A percentile compares a stretch with the other conserved stretches of the same genome.
Conservation (phyloP, 768 basidiomycete genomes). For the Filobasidium floriforme region DNA sequence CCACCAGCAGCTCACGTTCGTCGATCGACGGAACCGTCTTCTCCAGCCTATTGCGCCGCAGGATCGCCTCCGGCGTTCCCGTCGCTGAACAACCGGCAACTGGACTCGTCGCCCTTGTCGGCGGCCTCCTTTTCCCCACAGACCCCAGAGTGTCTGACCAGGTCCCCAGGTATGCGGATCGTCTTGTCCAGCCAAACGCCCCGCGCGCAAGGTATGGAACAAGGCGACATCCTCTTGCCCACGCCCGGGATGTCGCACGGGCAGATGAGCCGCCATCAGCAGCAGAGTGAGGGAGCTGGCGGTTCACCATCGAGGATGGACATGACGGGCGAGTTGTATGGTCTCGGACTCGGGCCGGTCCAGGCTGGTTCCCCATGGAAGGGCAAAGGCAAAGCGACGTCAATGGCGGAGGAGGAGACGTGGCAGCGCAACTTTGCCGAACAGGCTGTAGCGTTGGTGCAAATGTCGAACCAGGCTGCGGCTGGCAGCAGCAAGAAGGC, state of each 20-base stretch:
- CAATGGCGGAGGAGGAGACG: neutral
- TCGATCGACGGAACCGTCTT: constrained; percentile 21
- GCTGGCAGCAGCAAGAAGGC: too few species aligned
- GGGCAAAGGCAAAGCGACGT: constrained; percentile 18
- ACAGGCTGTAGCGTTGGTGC: constrained; percentile 12
- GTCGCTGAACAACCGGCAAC: neutral
- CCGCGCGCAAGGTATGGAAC: neutral
- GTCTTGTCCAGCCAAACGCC: neutral
- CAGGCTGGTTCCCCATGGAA: constrained; percentile 2
- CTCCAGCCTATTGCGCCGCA: constrained; percentile 15
- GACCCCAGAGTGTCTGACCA: constrained; percentile 20
- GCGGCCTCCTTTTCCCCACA: constrained; percentile 25
- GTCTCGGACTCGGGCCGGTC: constrained; percentile 6
- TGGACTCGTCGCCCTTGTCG: constrained; percentile 24
- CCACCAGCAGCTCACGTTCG: constrained; percentile 15
- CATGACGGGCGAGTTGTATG: constrained; percentile 6
- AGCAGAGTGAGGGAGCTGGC: neutral
- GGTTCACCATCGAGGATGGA: neutral
- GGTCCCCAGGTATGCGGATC: constrained; percentile 21
- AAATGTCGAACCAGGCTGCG: neutral
- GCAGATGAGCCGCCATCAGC: neutral
- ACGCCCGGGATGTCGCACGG: constrained; percentile 23
- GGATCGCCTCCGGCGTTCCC: constrained; percentile 14
- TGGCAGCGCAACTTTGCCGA: constrained; percentile 9
- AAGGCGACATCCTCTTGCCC: constrained; percentile 23